These are phyloP conservation scores for Hanseniaspora pseudoguilliermondii DNA, from an alignment of 805 yeast genomes.

Conservation along the genomic window DNA sequence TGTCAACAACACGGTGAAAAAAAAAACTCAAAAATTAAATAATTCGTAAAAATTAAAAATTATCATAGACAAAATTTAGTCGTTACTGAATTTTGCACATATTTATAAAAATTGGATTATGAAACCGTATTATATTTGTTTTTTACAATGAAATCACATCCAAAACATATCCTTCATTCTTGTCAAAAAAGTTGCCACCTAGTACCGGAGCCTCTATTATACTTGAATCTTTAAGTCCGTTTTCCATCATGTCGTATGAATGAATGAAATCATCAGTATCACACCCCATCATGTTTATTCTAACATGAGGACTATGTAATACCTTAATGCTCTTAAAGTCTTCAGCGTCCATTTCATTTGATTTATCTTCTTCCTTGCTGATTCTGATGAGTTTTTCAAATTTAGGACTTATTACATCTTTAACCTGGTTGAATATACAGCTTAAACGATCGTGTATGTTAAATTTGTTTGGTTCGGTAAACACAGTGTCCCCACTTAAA, in stretches of 20 bases:
- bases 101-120: not conserved
- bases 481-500: not conserved
- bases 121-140: not conserved
- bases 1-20: not conserved
- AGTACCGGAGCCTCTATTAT: not conserved
- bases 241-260: not conserved
- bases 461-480: not conserved
- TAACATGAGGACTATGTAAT: not conserved
- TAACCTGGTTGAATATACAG: not conserved
- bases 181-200: not conserved
- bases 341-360: not conserved
- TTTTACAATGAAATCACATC: not conserved
- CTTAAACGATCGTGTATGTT: not conserved
- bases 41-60: too few species aligned
- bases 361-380: not conserved
- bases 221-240: not conserved
- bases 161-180: not conserved
- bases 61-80: too few species aligned
- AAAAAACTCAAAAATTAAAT: not conserved
- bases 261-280: not conserved
- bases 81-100: not conserved
- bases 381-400: not conserved
- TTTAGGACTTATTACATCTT: not conserved
- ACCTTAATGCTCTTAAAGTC: not conserved
- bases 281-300: not conserved